These are phyloP conservation scores for Vitis hybrid DNA, from an alignment of 177 flowering plant species.

Conservation along the genomic window DNA sequence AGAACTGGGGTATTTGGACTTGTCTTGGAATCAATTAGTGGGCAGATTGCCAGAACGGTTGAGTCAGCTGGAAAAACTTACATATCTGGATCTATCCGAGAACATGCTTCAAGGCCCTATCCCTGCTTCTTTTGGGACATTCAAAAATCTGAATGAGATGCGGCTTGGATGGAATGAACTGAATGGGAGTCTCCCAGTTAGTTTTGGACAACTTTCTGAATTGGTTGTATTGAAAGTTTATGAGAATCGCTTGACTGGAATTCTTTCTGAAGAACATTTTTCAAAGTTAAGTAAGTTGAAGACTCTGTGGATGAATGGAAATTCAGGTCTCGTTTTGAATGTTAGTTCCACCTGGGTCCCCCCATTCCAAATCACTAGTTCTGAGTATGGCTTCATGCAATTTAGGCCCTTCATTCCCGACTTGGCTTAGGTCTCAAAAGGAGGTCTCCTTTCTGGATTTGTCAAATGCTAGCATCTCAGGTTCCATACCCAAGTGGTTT, in stretches of 20 bases:
- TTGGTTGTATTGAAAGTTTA: conserved; percentile 10
- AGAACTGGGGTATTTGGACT: too few species aligned
- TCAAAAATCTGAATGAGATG: conserved; percentile 20
- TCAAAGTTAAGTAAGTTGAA: conserved; percentile 16
- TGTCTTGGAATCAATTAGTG: too few species aligned
- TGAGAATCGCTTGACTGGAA: conserved; percentile 7
- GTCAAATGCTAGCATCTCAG: too few species aligned
- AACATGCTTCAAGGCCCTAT: conserved; percentile 6
- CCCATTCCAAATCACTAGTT: conserved; percentile 24
- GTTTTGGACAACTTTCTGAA: conserved; percentile 37
- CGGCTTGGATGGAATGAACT: conserved; percentile 28
- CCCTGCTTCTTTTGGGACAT: conserved; percentile 31
- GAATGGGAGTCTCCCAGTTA: conserved; percentile 32
- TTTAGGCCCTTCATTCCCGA: too few species aligned
- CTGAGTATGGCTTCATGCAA: neutral
- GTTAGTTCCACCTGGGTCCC: conserved; percentile 35
- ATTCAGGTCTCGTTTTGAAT: conserved; percentile 21
- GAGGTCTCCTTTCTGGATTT: too few species aligned
- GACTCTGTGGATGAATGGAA: conserved; percentile 14
- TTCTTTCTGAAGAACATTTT: conserved; percentile 24
- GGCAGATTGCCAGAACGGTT: too few species aligned
- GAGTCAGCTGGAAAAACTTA: too few species aligned
- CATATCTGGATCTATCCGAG: too few species aligned
- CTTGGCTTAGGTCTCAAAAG: too few species aligned
- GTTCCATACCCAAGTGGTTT: too few species aligned